These are phyloP conservation scores for Eucalyptus caleyi DNA, from an alignment of 345 rosid species.

Conservation along the genomic window DNA sequence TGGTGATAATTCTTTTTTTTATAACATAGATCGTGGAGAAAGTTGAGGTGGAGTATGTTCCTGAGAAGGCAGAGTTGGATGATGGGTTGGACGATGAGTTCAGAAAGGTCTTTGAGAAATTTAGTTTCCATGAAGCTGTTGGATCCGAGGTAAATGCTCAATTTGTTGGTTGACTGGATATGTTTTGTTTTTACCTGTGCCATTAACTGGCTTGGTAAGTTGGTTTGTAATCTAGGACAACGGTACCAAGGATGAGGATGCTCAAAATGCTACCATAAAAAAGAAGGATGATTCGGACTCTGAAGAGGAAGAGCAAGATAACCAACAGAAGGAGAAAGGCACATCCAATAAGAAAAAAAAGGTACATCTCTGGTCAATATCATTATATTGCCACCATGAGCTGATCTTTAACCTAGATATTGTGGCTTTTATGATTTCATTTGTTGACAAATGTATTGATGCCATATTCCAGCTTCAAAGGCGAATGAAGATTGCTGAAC, in stretches of 20 bases:
- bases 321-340: conserved; percentile 66
- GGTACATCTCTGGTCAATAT: conserved; percentile 12
- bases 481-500: conserved; percentile 89
- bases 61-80: conserved; percentile 74
- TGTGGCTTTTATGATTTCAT: background rate
- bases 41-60: conserved; percentile 79
- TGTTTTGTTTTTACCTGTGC: background rate
- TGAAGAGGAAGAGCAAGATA: conserved; percentile 69
- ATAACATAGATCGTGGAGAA: conserved; percentile 41
- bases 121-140: conserved; percentile 43
- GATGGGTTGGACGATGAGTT: conserved; percentile 79
- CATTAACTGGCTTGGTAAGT: background rate
- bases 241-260: conserved; percentile 49
- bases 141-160: conserved; percentile 41
- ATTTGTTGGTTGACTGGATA: background rate
- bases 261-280: conserved; percentile 41
- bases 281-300: conserved; percentile 69
- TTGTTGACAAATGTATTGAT: background rate
- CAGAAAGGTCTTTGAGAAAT: conserved; percentile 72
- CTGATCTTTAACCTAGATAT: background rate
- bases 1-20: background rate
- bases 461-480: conserved; percentile 56
- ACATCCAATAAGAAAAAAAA: conserved; percentile 82
- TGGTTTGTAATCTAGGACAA: conserved; percentile 35
- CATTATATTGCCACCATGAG: background rate